Evolutionary conservation across 495 filamentous ascomycete genomes (phyloP), one percentile per base, ranked within the genome.

Genomic region (Eremomyces bilateralis): DNA sequence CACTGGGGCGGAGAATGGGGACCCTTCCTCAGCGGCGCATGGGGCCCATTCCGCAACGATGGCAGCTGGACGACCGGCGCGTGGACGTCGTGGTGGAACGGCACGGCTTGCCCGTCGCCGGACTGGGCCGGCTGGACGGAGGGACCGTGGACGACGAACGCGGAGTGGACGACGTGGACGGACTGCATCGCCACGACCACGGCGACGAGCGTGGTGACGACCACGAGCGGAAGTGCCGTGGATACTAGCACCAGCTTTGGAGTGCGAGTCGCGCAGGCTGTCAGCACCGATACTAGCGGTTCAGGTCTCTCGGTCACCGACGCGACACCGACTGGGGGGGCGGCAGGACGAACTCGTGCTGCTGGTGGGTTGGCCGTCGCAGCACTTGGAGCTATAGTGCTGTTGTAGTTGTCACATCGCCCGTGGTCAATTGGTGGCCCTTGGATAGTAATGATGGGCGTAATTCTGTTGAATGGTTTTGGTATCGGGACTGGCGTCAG

Each of bases 121-220:
- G 47, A 47, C 6, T 54, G 51, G 51, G 31, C 36, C 19, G 49
- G 49, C 1, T 54, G 51, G 51, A 54, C 51, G 1, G 29, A 34
- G 1, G 50, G 49, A 1, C 27, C 39, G 1, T 53, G 50, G 50
- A 35, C 29, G 21, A 45, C 47, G 4, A 28, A 16, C 21, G 49
- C 51, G 17, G 49, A 47, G 1, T 54, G 51, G 51, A 52, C 49
- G 3, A 48, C 42, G 1, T 54, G 51, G 51, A 20, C 34, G 1
- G 51, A 39, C 5, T 54, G 51, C 40, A 38, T 45, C 0, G 47
- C 43, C 1, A 39, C 21, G 20, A 54, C 49, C 0, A 54, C 49
- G 8, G 44, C 39, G 5, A 50, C 45, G 0, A 41, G 34, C 12
- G 41, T 48, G 1, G 25, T 41, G 4, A 52, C 51, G 20, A 51